These are phyloP conservation scores for Zymoseptoria ardabiliae DNA, from an alignment of 2,329 filamentous ascomycete species.

Conservation along the genomic window DNA sequence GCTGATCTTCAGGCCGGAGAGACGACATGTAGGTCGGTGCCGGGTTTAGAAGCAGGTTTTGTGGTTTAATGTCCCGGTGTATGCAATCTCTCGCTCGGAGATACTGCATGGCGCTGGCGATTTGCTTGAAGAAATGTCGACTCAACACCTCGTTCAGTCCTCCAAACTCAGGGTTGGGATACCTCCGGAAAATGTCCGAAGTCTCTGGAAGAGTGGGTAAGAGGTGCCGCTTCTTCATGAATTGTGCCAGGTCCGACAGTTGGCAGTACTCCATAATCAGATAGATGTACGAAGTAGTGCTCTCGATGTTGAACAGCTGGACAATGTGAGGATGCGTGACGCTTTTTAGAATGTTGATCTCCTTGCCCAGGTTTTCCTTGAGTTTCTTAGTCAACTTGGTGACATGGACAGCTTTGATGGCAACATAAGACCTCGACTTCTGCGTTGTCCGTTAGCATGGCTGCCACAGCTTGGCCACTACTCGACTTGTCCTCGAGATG, in stretches of 20 bases:
- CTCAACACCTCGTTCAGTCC: constrained; percentile 96
- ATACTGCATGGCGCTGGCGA: constrained; percentile 85
- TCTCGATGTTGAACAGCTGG: constrained; percentile 87
- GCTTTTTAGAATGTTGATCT: constrained; percentile 91
- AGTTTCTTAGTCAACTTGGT: constrained; percentile 89
- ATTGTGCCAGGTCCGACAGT: constrained; percentile 84
- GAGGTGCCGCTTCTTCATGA: constrained; percentile 89
- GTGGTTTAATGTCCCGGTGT: constrained; percentile 94
- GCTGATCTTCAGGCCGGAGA: constrained; percentile 53
- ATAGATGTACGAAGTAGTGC: constrained; percentile 82
- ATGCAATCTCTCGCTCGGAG: constrained; percentile 78
- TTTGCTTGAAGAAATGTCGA: constrained; percentile 91
- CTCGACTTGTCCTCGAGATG: not conserved
- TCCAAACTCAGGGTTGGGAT: constrained; percentile 72
- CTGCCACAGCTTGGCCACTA: not conserved
- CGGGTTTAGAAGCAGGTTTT: constrained; percentile 86
- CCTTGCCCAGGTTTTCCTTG: constrained; percentile 88
- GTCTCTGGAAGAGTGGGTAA: constrained; percentile 73
- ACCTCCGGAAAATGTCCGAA: constrained; percentile 84
- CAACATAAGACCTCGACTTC: constrained; percentile 75
- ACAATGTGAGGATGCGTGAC: constrained; percentile 96
- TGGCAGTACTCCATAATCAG: constrained; percentile 98
- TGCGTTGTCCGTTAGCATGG: constrained; percentile 33
- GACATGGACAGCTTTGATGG: constrained; percentile 93
- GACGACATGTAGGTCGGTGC: constrained; percentile 63